Percentiles rank a stretch among this genome's conserved stretches.
phyloP scores from a whole-genome alignment of 148 eudicot genomes.

The Amaranthus cruentus region DNA sequence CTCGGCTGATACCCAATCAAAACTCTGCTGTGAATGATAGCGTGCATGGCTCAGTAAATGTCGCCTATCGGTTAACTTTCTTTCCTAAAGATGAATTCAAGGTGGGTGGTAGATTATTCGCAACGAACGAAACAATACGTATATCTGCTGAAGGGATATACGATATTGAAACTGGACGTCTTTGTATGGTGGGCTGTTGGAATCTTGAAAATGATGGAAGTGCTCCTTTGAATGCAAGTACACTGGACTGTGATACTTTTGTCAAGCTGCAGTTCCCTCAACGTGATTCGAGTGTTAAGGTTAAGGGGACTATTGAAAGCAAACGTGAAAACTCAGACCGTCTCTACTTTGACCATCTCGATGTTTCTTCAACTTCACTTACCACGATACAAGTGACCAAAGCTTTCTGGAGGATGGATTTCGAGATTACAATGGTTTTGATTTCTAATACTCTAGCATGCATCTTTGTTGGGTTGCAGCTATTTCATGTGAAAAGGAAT shows the following conservation, averaged over 20 bases:
- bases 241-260: slow-evolving; percentile 67
- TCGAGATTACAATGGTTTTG: slow-evolving; percentile 79
- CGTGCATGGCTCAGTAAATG: slow-evolving; percentile 32
- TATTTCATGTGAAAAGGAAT: slow-evolving; percentile 59
- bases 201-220: slow-evolving; percentile 28
- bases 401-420: slow-evolving; percentile 81
- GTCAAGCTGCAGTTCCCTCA: slow-evolving; percentile 54
- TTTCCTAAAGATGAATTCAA: slow-evolving; percentile 27
- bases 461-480: slow-evolving; percentile 65
- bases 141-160: slow-evolving; percentile 85
- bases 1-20: slow-evolving; percentile 15
- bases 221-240: slow-evolving; percentile 23
- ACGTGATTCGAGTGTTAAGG: slow-evolving; percentile 32
- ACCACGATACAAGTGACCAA: slow-evolving; percentile 40
- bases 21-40: slow-evolving; percentile 24
- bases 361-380: slow-evolving; percentile 48
- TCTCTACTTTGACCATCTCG: slow-evolving; percentile 59
- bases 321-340: slow-evolving; percentile 54
- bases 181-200: slow-evolving; percentile 88
- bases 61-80: slow-evolving; percentile 53
- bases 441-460: slow-evolving; percentile 79
- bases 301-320: slow-evolving; percentile 77
- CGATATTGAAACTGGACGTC: slow-evolving; percentile 44
- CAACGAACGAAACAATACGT: slow-evolving; percentile 25
- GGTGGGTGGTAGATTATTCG: slow-evolving; percentile 34